Conservation (phyloP, 2,329 filamentous ascomycete species). For the Diplodia seriata region DNA sequence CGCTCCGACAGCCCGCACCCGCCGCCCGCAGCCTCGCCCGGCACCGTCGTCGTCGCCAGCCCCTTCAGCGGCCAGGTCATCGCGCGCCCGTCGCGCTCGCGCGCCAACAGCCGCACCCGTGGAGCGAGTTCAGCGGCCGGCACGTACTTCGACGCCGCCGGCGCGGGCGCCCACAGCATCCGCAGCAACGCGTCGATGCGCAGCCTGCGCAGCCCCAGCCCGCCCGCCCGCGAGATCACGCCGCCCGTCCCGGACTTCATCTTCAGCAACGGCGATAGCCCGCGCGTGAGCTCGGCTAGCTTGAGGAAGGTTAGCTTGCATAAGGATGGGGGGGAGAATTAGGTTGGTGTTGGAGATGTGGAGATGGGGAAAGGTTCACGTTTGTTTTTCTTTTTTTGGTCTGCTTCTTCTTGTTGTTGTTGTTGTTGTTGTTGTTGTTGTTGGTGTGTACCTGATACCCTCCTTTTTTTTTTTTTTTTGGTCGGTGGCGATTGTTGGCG, state of each 20-base stretch:
- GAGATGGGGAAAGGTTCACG: not conserved
- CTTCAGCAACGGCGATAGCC: conserved; percentile 50
- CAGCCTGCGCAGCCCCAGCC: conserved; percentile 36
- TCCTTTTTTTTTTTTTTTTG: not conserved
- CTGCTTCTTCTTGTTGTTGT: not conserved
- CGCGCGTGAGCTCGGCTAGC: conserved; percentile 46
- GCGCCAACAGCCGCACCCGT: conserved; percentile 48
- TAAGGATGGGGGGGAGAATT: not conserved
- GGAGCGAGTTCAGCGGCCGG: too few relatives aligned
- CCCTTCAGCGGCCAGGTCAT: conserved; percentile 72
- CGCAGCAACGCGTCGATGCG: conserved; percentile 17
- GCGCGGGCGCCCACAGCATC: conserved; percentile 35
- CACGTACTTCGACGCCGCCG: conserved; percentile 35
- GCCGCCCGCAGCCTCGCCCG: conserved; percentile 69
- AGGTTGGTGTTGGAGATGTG: not conserved
- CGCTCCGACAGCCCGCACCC: conserved; percentile 73
- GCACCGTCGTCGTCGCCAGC: conserved; percentile 74
- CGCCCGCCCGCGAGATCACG: conserved; percentile 48
- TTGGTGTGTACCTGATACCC: conserved; percentile 21
- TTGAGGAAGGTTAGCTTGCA: conserved; percentile 42
- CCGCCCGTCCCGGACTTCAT: conserved; percentile 55
- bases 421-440: not conserved
- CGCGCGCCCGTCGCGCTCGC: conserved; percentile 39
- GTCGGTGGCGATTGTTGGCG: not conserved
- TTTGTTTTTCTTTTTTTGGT: not conserved